A percentile compares a stretch with the other conserved stretches of the same genome.
phyloP scores from a whole-genome alignment of 495 filamentous ascomycete species.

The Tuber brumale region DNA sequence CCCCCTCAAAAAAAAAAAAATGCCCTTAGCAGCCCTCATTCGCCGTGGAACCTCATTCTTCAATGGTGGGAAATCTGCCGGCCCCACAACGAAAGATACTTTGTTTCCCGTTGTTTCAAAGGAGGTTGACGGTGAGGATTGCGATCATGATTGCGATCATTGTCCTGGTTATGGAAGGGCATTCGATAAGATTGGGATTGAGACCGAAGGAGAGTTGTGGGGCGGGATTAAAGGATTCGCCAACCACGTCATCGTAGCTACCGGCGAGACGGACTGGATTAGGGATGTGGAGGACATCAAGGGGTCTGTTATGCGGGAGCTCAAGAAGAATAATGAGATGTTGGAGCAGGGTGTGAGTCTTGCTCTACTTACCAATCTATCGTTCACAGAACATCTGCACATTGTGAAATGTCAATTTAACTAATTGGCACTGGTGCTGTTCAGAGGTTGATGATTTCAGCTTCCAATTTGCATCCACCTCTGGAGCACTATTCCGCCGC shows the following conservation, averaged over 20 bases:
- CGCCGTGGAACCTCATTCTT: slow-evolving; percentile 31
- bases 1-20: slow-evolving; percentile 3
- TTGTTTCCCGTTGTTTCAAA: slow-evolving; percentile 58
- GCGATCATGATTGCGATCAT: slow-evolving; percentile 78
- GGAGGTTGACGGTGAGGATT: slow-evolving; percentile 76
- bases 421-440: slow-evolving; percentile 16
- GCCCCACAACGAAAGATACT: slow-evolving; percentile 27
- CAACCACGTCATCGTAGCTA: slow-evolving; percentile 85
- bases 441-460: slow-evolving; percentile 82
- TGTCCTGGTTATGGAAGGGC: slow-evolving; percentile 65
- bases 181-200: slow-evolving; percentile 64
- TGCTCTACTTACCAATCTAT: slow-evolving; percentile 4
- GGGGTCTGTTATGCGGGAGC: slow-evolving; percentile 91
- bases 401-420: slow-evolving; percentile 5
- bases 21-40: slow-evolving; percentile 26
- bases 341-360: slow-evolving; percentile 67
- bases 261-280: slow-evolving; percentile 92
- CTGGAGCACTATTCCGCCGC: slow-evolving; percentile 51
- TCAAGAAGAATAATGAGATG: slow-evolving; percentile 57
- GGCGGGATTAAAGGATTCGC: slow-evolving; percentile 83
- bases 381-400: slow-evolving; percentile 6
- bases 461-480: slow-evolving; percentile 83
- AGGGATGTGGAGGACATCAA: slow-evolving; percentile 81
- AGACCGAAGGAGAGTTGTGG: slow-evolving; percentile 72
- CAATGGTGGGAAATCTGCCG: slow-evolving; percentile 7